Evolutionary conservation across 148 eudicot genomes (phyloP).

Genomic region (Beta vulgaris): DNA sequence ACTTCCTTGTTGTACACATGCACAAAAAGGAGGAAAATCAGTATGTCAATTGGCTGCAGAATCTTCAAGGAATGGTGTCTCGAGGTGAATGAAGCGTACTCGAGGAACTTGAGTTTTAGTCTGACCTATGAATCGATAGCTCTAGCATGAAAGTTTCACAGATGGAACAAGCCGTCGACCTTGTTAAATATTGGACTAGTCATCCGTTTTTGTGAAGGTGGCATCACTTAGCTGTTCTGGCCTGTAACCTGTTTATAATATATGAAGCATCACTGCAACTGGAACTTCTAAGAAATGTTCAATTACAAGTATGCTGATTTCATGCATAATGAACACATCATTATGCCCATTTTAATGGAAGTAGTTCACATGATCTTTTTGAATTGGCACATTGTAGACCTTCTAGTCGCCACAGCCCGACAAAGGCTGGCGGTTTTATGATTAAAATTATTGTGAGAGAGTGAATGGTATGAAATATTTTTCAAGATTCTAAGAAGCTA

Average conservation of each 20-base stretch:
- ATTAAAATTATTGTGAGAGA: too few species aligned
- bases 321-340: background rate
- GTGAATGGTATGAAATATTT: too few species aligned
- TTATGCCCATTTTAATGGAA: background rate
- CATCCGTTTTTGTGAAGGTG: background rate
- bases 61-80: conserved; percentile 41
- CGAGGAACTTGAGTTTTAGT: too few species aligned
- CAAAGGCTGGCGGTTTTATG: background rate
- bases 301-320: background rate
- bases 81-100: conserved; percentile 23
- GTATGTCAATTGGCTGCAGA: conserved; percentile 73
- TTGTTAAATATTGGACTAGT: background rate
- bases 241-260: background rate
- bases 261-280: background rate
- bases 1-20: conserved; percentile 55
- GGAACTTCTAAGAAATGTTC: background rate
- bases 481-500: too few species aligned
- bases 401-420: too few species aligned
- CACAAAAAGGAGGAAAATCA: conserved; percentile 80
- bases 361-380: background rate
- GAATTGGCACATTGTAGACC: background rate
- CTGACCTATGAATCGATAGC: background rate
- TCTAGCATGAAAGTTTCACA: background rate
- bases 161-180: background rate
- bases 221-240: conserved; percentile 1